Conservation (phyloP, 2,329 filamentous ascomycete genomes). For the Rhexocercosporidium sp. region DNA sequence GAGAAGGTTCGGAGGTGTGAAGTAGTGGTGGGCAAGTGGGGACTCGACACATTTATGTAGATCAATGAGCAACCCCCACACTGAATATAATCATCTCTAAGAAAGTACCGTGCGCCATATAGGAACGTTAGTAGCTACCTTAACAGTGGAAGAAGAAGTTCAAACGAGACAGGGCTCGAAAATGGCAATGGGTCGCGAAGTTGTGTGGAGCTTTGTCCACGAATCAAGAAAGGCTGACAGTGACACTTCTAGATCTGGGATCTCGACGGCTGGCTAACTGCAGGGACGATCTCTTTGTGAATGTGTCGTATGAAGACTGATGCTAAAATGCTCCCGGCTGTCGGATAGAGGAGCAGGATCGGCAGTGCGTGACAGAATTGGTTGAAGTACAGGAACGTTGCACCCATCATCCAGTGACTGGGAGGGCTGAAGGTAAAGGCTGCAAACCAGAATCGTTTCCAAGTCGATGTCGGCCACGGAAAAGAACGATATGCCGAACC, state of each 20-base stretch:
- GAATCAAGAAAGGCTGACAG: constrained; percentile 38
- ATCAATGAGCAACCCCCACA: constrained; percentile 37
- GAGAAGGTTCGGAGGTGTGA: constrained; percentile 31
- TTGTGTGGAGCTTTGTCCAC: constrained; percentile 32
- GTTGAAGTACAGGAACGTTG: constrained; percentile 22
- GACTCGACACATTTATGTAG: constrained; percentile 37
- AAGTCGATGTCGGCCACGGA: constrained; percentile 25
- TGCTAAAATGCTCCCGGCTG: constrained; percentile 29
- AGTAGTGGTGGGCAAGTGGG: constrained; percentile 33
- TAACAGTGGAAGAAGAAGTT: constrained; percentile 25
- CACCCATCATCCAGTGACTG: constrained; percentile 31
- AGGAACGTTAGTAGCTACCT: constrained; percentile 30
- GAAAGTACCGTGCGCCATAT: constrained; percentile 38
- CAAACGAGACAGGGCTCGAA: constrained; percentile 33
- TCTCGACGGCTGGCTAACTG: constrained; percentile 31
- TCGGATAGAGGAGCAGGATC: constrained; percentile 33
- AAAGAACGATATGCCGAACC: constrained; percentile 24
- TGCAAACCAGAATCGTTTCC: constrained; percentile 17
- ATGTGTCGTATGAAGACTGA: constrained; percentile 25
- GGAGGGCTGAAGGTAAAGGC: constrained; percentile 20
- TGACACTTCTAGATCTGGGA: constrained; percentile 34
- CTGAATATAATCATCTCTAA: constrained; percentile 33
- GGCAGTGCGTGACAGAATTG: constrained; percentile 26
- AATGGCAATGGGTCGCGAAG: constrained; percentile 30
- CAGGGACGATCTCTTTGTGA: constrained; percentile 36